Evolutionary conservation across 495 filamentous ascomycete species (phyloP), one percentile per base, ranked within the genome.

Genomic region (Chaetomidium leptoderma): DNA sequence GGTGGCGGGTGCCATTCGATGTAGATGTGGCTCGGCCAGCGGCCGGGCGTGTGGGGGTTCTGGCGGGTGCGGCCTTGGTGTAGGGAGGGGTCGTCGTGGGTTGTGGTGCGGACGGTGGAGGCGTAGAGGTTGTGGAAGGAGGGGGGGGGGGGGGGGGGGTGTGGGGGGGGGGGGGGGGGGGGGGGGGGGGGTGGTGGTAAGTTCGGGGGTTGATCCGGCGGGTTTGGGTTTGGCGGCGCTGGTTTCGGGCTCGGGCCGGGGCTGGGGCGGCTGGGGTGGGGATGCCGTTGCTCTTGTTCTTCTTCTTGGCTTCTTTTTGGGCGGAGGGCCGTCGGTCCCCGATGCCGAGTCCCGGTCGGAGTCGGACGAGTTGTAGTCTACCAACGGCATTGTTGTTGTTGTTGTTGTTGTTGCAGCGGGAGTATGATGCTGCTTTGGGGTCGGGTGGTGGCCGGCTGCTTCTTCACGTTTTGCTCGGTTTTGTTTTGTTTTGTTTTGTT

Each of bases 21-120:
- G 70, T 95, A 98, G 21, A 97, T 63, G 70, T 96, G 91, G 17
- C 85, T 91, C 2, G 93, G 89, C 93, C 93, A 98, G 73, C 89
- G 88, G 23, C 93, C 93, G 50, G 87, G 82, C 13, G 92, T 74
- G 71, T 98, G 93, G 3, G 93, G 92, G 40, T 83, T 88, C 40
- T 82, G 81, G 24, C 93, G 80, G 66, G 85, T 88, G 40, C 91
- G 83, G 29, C 93, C 93, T 29, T 85, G 86, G 71, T 98, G 93
- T 30, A 98, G 77, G 53, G 75, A 74, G 0, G 93, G 92, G 61
- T 95, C 86, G 72, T 98, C 93, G 57, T 73, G 73, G 26, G 84
- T 86, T 68, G 88, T 88, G 52, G 86, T 73, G 37, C 91, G 82
- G 50, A 85, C 82, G 42, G 83, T 81, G 5, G 85, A 86, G n/a